Base-by-base conservation (phyloP, 176 grass and related monocot genomes). In the Alopecurus myosuroides region DNA sequence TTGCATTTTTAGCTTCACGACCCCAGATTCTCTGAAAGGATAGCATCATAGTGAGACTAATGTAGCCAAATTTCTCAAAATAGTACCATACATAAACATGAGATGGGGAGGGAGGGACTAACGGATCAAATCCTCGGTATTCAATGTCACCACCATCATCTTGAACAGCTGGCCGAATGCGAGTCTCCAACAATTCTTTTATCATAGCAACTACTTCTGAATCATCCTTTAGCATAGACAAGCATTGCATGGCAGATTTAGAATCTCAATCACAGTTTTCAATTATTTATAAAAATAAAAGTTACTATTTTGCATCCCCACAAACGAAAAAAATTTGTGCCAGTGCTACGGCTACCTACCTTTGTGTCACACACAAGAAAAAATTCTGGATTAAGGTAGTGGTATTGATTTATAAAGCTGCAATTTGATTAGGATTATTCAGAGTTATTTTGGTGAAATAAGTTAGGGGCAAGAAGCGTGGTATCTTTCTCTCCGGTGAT, bases 141-240 rank as follows among this genome's bases (percentile, higher is more conserved):
- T 99, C 94, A 74, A 99, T 99, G 68, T 99, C 97, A 61, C 97
- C 97, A 72, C 97, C 94, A 74, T 99, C 97, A 94, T 99, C 97
- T 88, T 96, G 97, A 81, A 96, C 97, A 84, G 97, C 91, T 61
- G 97, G 97, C 5, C 97, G 81, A 83, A 99, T 99, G 18, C 94
- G 93, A 75, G 97, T 99, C 79, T 96, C 97, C 70, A 99, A 68
- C 30, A 99, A 77, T 83, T 99, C 97, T 88, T 99, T 99, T 89
- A 99, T 96, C 94, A 99, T 99, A 25, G 97, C 97, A 81, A 99
- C 97, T 86, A 94, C 90, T 92, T 99, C 97, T 76, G 97, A 99
- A 89, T 99, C 97, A 84, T 99, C 97, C 97, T 99, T 82, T 22
- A 58, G 86, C 34, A 74, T 22, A 39, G 17, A 29, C 44, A n/a